A percentile compares a stretch with the other conserved stretches of the same genome.
phyloP scores from a whole-genome alignment of 805 yeast species.

The Candida palmyrensis region DNA sequence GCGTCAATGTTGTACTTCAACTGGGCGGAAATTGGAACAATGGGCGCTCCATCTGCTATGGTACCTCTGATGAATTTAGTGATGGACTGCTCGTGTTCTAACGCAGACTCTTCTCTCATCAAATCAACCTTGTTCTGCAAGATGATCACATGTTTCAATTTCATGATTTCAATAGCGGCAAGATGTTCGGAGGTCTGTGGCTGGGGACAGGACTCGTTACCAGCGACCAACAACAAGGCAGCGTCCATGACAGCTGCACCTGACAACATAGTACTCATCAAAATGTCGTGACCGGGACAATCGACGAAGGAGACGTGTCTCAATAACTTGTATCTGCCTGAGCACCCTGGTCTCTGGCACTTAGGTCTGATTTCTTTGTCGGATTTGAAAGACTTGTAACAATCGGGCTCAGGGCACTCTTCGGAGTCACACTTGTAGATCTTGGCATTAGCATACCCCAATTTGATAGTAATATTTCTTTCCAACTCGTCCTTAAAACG shows the following conservation, averaged over 20 bases:
- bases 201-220: conserved; percentile 99
- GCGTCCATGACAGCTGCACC: conserved; percentile 99
- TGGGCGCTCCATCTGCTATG: conserved; percentile 98
- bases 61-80: conserved; percentile 94
- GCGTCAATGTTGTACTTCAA: conserved; percentile 98
- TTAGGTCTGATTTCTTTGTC: conserved; percentile 94
- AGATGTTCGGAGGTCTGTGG: conserved; percentile 99
- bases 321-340: conserved; percentile 81
- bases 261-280: conserved; percentile 99
- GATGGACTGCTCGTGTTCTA: conserved; percentile 92
- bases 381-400: conserved; percentile 90
- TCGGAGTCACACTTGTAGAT: conserved; percentile 89
- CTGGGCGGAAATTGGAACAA: conserved; percentile 98
- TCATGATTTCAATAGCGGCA: conserved; percentile 99
- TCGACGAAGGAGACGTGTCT: conserved; percentile 99
- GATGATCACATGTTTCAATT: conserved; percentile 91
- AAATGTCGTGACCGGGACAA: conserved; percentile 99
- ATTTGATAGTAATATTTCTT: conserved; percentile 96
- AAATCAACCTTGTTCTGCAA: conserved; percentile 97
- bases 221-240: conserved; percentile 91
- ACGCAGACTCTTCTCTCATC: conserved; percentile 95
- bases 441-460: conserved; percentile 98
- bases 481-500: conserved; percentile 98
- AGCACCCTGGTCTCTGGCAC: conserved; percentile 82
- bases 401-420: conserved; percentile 86